Conservation (phyloP, 2,329 filamentous ascomycete genomes). For the Fusarium torreyae region DNA sequence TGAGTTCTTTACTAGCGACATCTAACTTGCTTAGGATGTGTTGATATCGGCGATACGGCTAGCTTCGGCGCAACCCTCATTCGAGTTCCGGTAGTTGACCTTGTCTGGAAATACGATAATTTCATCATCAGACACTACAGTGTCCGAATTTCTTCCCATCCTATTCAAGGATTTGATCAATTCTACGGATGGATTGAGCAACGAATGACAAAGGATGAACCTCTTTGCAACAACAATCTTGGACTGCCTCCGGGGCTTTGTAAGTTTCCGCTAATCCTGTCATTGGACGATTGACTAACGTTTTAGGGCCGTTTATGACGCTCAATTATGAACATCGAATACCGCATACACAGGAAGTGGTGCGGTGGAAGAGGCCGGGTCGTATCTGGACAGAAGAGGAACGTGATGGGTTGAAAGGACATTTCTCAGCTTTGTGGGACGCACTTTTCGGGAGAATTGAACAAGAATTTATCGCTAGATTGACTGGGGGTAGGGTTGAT, state of each 20-base stretch:
- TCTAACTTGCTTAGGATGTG: background rate
- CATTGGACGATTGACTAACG: rapidly evolving
- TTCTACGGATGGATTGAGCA: background rate
- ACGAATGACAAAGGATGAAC: background rate
- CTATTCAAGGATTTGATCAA: background rate
- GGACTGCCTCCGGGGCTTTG: background rate
- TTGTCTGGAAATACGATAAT: background rate
- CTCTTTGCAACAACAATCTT: background rate
- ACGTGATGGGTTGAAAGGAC: background rate
- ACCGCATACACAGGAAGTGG: background rate
- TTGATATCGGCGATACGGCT: background rate
- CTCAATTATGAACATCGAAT: background rate
- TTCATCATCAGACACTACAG: background rate
- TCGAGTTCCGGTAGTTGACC: background rate
- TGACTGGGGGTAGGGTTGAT: background rate
- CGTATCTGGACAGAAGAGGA: background rate
- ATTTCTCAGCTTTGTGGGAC: background rate
- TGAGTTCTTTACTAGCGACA: no score
- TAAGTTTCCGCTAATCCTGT: background rate
- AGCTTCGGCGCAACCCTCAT: background rate
- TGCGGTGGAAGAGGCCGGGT: background rate
- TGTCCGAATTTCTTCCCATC: background rate
- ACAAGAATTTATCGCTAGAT: background rate
- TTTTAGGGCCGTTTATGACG: background rate
- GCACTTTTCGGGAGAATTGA: background rate